A percentile compares a stretch with the other conserved stretches of the same genome.
phyloP scores from a whole-genome alignment of 2,329 filamentous ascomycete species.

The Botryosphaeria dothidea region DNA sequence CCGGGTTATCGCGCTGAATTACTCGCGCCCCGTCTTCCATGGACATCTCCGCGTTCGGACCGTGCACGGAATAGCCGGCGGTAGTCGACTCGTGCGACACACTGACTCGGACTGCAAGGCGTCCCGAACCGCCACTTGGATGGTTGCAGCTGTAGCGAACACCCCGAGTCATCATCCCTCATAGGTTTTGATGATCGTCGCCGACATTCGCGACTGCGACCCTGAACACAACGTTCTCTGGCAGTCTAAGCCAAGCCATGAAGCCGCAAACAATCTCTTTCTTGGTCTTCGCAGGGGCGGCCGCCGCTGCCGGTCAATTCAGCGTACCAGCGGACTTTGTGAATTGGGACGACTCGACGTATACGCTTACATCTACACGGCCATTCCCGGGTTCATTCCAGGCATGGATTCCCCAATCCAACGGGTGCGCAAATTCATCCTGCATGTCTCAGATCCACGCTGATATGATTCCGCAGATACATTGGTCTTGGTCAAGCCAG shows the following conservation, averaged over 20 bases:
- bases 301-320: background rate
- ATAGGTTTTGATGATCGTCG: background rate
- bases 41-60: background rate
- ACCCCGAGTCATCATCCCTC: background rate
- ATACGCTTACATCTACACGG: background rate
- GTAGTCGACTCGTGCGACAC: background rate
- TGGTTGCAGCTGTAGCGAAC: background rate
- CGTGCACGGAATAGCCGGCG: background rate
- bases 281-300: background rate
- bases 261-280: background rate
- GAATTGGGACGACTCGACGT: background rate
- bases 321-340: background rate
- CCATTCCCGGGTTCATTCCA: background rate
- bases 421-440: background rate
- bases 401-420: slow-evolving; percentile 47
- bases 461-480: slow-evolving; percentile 56
- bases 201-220: background rate
- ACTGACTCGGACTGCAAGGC: background rate
- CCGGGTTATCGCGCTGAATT: background rate
- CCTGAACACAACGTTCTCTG: background rate
- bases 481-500: slow-evolving; percentile 64
- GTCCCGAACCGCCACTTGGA: background rate
- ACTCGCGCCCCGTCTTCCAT: background rate
- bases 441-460: too few species aligned
- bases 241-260: background rate